Percentiles rank a stretch among this genome's conserved stretches.
These are phyloP conservation scores for Linum trigynum DNA, from an alignment of 345 rosid species.

Conservation along the genomic window DNA sequence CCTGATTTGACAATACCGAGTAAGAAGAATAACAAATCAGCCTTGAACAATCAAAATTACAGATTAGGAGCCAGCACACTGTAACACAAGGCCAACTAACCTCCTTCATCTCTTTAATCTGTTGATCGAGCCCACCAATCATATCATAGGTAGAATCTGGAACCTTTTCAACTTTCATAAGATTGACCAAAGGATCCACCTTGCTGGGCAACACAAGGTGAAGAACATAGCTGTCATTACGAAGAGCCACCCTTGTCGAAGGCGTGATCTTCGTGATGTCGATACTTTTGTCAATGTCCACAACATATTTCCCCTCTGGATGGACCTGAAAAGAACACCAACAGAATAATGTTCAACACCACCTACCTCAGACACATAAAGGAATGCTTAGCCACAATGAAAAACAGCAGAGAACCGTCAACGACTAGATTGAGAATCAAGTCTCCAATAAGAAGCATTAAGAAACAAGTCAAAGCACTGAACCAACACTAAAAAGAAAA, in stretches of 20 bases:
- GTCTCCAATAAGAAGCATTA: neutral
- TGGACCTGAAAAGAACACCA: conserved; percentile 55
- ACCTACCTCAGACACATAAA: neutral
- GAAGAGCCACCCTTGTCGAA: conserved; percentile 94
- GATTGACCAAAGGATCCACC: conserved; percentile 96
- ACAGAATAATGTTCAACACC: neutral
- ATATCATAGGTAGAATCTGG: conserved; percentile 97
- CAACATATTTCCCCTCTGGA: conserved; percentile 99
- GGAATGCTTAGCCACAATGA: neutral
- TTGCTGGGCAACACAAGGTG: conserved; percentile 87
- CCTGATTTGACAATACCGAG: conserved; percentile 32
- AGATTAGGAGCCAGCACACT: neutral
- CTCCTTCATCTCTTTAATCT: conserved; percentile 97
- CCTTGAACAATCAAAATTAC: conserved; percentile 2
- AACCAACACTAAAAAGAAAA: neutral
- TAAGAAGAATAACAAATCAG: conserved; percentile 5
- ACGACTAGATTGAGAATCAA: neutral
- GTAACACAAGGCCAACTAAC: conserved; percentile 19
- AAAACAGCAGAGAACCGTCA: neutral
- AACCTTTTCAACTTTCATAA: conserved; percentile 98
- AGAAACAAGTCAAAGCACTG: neutral
- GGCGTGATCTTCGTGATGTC: conserved; percentile 92
- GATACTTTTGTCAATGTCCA: conserved; percentile 85
- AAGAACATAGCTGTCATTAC: conserved; percentile 95
- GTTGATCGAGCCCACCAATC: conserved; percentile 98